phyloP scores from a whole-genome alignment of 495 filamentous ascomycete genomes.

The Letharia columbiana region DNA sequence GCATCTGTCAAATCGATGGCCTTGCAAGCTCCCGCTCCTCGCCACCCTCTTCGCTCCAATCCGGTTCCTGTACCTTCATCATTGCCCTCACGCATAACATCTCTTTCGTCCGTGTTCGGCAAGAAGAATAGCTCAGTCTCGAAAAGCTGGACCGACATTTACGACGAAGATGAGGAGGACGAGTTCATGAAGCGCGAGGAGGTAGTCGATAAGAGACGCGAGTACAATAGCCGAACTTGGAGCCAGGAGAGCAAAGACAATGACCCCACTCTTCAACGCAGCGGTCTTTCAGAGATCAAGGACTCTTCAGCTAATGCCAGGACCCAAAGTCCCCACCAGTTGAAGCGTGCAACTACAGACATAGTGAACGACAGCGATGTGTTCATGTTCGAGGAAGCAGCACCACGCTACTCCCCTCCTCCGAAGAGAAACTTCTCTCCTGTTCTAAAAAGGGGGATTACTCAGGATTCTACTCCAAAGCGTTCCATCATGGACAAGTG shows the following conservation, averaged over 20 bases:
- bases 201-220: slow-evolving; percentile 52
- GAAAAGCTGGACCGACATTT: slow-evolving; percentile 97
- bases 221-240: slow-evolving; percentile 72
- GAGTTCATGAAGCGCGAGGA: slow-evolving; percentile 51
- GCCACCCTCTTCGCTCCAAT: slow-evolving; percentile 38
- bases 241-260: slow-evolving; percentile 61
- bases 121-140: slow-evolving; percentile 66
- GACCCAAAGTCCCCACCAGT: slow-evolving; percentile 24
- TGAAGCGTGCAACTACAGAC: slow-evolving; percentile 41
- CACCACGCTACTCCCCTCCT: slow-evolving; percentile 44
- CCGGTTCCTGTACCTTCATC: slow-evolving; percentile 64
- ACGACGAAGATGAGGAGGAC: slow-evolving; percentile 81
- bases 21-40: slow-evolving; percentile 33
- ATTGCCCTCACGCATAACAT: slow-evolving; percentile 60
- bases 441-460: slow-evolving; percentile 24
- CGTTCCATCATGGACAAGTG: slow-evolving; percentile 64
- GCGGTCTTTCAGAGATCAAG: slow-evolving; percentile 34
- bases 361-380: slow-evolving; percentile 53
- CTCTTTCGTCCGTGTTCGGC: slow-evolving; percentile 70
- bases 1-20: slow-evolving; percentile 57
- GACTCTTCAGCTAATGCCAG: slow-evolving; percentile 17
- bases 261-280: slow-evolving; percentile 31
- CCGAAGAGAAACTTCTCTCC: slow-evolving; percentile 36
- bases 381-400: slow-evolving; percentile 59
- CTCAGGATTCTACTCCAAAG: slow-evolving; percentile 29